Percentiles rank a stretch among this genome's conserved stretches.
Conservation (phyloP, 257 asterid species). For the Solanum pennellii region DNA sequence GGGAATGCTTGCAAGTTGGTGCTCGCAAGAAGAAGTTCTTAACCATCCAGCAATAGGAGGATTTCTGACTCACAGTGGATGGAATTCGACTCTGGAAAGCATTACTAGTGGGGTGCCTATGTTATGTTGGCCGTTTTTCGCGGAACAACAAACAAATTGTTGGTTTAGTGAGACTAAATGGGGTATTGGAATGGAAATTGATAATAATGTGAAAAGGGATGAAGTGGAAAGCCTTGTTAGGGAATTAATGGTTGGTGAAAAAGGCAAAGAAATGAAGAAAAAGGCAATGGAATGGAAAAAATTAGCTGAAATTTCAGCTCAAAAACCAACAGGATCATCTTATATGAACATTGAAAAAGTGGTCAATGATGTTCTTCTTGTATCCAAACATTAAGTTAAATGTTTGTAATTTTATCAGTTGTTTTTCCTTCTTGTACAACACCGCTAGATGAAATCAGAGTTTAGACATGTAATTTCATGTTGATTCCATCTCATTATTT, state of each 20-base stretch:
- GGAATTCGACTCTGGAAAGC: not conserved
- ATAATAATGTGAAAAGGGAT: not conserved
- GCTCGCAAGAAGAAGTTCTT: not conserved
- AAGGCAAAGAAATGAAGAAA: not conserved
- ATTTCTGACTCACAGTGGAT: not conserved
- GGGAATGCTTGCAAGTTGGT: not conserved
- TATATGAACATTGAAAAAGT: not conserved
- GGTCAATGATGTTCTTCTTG: not conserved
- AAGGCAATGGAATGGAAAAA: not conserved
- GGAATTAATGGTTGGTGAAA: not conserved
- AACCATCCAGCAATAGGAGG: not conserved
- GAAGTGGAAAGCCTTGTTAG: not conserved
- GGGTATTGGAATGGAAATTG: not conserved
- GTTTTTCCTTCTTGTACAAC: no score
- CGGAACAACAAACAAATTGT: not conserved
- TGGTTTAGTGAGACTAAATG: not conserved
- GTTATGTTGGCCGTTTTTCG: constrained; percentile 4
- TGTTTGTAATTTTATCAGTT: not conserved
- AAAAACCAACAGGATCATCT: not conserved
- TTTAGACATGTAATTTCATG: no score
- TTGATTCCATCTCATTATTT: no score
- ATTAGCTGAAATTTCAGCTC: not conserved
- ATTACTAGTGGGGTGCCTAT: not conserved
- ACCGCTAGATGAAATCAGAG: no score
- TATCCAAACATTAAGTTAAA: not conserved